Evolutionary conservation across 352 stramenopile genomes (phyloP).

Genomic region (Thalassiosira hispida): DNA sequence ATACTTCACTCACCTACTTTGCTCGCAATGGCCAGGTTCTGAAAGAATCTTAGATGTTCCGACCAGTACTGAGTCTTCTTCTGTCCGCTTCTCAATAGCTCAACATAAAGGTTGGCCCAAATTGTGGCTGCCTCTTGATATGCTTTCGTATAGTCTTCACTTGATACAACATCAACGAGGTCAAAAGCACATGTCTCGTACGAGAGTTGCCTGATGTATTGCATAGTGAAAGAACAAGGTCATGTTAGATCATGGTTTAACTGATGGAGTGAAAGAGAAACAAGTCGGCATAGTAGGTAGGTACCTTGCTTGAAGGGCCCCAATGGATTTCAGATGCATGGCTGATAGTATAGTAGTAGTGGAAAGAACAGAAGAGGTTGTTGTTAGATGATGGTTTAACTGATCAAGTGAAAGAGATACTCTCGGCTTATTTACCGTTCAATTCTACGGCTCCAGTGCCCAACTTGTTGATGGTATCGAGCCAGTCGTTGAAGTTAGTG

Average conservation of each 20-base stretch:
- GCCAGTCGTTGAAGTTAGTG: slow-evolving; percentile 53
- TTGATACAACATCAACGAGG: slow-evolving; percentile 30
- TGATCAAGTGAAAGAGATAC: too few species aligned
- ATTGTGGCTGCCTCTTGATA: slow-evolving; percentile 38
- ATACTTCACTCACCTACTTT: too few species aligned
- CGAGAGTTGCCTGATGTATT: not conserved
- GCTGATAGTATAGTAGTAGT: slow-evolving; percentile 43
- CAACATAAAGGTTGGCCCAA: slow-evolving; percentile 34
- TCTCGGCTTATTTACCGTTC: not conserved
- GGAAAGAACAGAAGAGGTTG: not conserved
- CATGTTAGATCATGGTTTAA: too few species aligned
- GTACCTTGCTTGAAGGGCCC: slow-evolving; percentile 68
- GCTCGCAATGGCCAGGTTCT: slow-evolving; percentile 45
- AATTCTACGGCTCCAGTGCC: slow-evolving; percentile 84
- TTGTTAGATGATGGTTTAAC: too few species aligned
- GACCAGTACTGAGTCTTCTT: slow-evolving; percentile 58
- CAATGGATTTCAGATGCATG: slow-evolving; percentile 83
- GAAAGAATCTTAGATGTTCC: slow-evolving; percentile 81
- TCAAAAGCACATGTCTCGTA: slow-evolving; percentile 74
- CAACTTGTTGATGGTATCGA: slow-evolving; percentile 70
- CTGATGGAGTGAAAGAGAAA: too few species aligned
- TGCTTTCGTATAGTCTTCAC: slow-evolving; percentile 24
- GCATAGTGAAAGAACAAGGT: too few species aligned
- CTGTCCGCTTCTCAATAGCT: slow-evolving; percentile 2
- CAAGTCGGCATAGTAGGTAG: too few species aligned